Evolutionary conservation across 176 grass and related monocot species (phyloP).

Genomic region (Oryza coarctata): DNA sequence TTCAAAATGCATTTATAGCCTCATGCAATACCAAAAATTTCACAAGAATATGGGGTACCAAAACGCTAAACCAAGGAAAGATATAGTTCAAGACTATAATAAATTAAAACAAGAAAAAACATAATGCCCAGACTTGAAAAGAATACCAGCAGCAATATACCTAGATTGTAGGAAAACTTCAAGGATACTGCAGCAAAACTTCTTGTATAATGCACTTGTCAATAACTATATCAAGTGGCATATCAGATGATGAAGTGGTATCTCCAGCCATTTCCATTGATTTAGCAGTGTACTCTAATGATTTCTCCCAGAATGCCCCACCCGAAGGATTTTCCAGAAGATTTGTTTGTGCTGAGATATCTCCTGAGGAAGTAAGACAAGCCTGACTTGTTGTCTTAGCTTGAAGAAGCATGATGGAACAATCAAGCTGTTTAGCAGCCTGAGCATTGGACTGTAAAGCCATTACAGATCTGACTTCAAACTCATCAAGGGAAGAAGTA

Average conservation of each 20-base stretch:
- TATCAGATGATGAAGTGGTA: slow-evolving; percentile 45
- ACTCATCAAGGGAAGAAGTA: slow-evolving; percentile 21
- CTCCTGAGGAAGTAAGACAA: slow-evolving; percentile 40
- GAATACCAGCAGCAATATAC: slow-evolving; percentile 8
- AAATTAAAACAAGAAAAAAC: slow-evolving; percentile 19
- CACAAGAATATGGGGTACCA: not conserved
- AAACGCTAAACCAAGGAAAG: not conserved
- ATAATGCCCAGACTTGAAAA: slow-evolving; percentile 1
- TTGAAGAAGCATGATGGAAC: slow-evolving; percentile 40
- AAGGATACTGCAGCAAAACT: slow-evolving; percentile 98
- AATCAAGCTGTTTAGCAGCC: slow-evolving; percentile 31
- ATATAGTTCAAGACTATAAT: not conserved
- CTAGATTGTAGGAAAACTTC: not conserved
- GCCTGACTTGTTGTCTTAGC: slow-evolving; percentile 32
- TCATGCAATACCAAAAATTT: not conserved
- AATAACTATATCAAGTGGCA: slow-evolving; percentile 83
- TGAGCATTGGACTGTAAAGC: slow-evolving; percentile 22
- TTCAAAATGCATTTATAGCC: not conserved
- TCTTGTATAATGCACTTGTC: slow-evolving; percentile 91
- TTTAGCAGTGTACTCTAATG: slow-evolving; percentile 57
- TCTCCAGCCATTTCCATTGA: slow-evolving; percentile 42
- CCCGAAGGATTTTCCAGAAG: slow-evolving; percentile 43
- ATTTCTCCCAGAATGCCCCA: slow-evolving; percentile 72
- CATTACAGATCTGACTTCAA: slow-evolving; percentile 37
- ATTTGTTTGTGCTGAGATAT: slow-evolving; percentile 36